phyloP scores from a whole-genome alignment of 495 filamentous ascomycete species.

The Lasiosphaeria ovina region DNA sequence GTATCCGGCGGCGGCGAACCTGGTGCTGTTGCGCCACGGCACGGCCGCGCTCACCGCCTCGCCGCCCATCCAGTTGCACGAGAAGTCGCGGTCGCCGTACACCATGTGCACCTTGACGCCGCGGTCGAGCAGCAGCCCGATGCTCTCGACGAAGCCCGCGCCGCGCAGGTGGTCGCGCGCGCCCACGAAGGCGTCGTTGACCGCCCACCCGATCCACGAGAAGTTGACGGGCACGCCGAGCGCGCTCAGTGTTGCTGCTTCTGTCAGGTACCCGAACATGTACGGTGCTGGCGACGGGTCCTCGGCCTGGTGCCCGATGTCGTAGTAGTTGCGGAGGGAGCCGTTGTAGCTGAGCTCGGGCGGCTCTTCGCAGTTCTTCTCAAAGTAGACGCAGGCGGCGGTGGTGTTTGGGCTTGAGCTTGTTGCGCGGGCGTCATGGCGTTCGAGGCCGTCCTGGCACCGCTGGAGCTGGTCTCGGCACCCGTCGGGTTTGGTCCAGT shows the following conservation, averaged over 20 bases:
- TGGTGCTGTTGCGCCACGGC: background rate
- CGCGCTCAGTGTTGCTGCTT: constrained; percentile 49
- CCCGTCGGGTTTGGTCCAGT: constrained; percentile 29
- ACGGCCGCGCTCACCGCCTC: constrained; percentile 54
- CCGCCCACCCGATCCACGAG: constrained; percentile 51
- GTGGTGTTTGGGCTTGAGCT: too few species aligned
- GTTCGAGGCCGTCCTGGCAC: constrained; percentile 34
- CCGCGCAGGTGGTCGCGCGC: constrained; percentile 52
- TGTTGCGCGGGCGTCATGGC: too few species aligned
- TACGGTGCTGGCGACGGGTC: constrained; percentile 64
- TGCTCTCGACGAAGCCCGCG: constrained; percentile 38
- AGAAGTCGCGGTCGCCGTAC: constrained; percentile 60
- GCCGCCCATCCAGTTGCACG: constrained; percentile 64
- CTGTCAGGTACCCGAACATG: constrained; percentile 58
- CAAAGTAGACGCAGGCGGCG: too few species aligned
- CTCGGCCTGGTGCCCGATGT: constrained; percentile 49
- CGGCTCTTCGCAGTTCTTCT: too few species aligned
- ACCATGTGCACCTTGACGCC: constrained; percentile 66
- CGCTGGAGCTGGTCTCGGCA: constrained; percentile 39
- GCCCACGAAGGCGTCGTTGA: constrained; percentile 49
- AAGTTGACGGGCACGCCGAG: constrained; percentile 67
- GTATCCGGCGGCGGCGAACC: too few species aligned
- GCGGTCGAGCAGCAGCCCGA: constrained; percentile 48
- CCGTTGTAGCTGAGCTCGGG: too few species aligned
- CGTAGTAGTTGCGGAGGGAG: constrained; percentile 39